These are phyloP conservation scores for Penicillium bovifimosum DNA, from an alignment of 495 filamentous ascomycete species.

Conservation along the genomic window DNA sequence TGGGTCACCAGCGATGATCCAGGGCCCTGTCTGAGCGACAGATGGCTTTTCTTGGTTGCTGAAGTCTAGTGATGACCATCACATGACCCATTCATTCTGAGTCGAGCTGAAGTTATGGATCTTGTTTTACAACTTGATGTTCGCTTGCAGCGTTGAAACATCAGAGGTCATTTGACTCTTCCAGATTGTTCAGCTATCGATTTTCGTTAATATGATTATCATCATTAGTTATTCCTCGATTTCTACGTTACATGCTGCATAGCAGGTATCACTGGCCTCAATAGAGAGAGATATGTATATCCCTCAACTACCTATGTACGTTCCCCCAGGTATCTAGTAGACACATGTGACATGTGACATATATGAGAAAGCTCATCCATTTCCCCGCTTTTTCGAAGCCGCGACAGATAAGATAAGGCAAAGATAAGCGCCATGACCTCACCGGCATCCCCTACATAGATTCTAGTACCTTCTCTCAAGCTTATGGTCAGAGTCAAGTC, in stretches of 20 bases:
- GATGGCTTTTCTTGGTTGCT: constrained; percentile 83
- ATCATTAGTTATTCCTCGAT: background rate
- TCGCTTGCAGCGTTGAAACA: background rate
- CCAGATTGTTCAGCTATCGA: background rate
- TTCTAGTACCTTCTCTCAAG: background rate
- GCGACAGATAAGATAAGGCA: background rate
- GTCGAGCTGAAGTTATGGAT: background rate
- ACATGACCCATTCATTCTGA: background rate
- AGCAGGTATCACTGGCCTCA: too few species aligned
- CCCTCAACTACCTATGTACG: background rate
- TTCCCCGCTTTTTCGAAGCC: background rate
- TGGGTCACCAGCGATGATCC: constrained; percentile 50
- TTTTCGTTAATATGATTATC: background rate
- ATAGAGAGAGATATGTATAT: too few species aligned
- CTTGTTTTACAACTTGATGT: background rate
- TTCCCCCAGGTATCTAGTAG: background rate
- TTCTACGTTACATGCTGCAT: background rate
- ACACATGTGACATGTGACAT: too few species aligned
- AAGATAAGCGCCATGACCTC: constrained; percentile 2
- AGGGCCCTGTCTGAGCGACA: constrained; percentile 55
- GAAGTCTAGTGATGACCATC: constrained; percentile 51
- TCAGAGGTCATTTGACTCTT: background rate
- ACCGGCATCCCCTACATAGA: background rate
- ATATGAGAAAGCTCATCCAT: background rate
- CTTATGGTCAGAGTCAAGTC: background rate